Conservation (phyloP, 768 basidiomycete species). For the Saitozyma sp. region DNA sequence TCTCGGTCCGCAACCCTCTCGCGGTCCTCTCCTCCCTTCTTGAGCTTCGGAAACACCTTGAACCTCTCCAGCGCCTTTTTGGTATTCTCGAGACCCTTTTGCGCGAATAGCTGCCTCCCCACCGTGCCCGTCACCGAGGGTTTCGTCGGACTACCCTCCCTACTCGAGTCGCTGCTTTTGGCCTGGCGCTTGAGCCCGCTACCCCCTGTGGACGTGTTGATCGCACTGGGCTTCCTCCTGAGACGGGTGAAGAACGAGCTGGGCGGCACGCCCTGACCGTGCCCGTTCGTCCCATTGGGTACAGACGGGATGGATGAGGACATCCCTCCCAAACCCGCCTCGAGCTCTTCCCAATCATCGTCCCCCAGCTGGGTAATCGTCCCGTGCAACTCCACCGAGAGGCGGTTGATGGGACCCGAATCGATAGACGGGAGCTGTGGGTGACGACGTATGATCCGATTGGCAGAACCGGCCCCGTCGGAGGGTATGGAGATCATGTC, state of each 20-base stretch:
- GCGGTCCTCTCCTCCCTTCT: neutral
- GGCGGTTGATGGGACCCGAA: constrained; percentile 18
- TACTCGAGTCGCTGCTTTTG: neutral
- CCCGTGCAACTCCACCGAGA: constrained; percentile 39
- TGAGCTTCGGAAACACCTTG: constrained; percentile 23
- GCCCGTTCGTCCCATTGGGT: constrained; percentile 19
- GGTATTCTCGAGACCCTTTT: constrained; percentile 18
- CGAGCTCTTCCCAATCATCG: constrained; percentile 45
- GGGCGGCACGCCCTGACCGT: constrained; percentile 1
- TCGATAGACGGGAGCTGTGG: constrained; percentile 21
- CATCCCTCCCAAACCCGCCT: neutral
- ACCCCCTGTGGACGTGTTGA: constrained; percentile 11
- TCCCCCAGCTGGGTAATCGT: constrained; percentile 35
- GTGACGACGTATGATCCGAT: constrained; percentile 32
- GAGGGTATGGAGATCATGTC: constrained; percentile 38
- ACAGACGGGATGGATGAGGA: constrained; percentile 10
- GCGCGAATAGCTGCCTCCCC: neutral
- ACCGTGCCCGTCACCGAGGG: no score
- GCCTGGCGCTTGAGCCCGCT: constrained; percentile 7
- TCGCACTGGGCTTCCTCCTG: constrained; percentile 11
- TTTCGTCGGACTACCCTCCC: constrained; percentile 16
- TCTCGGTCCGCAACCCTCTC: neutral
- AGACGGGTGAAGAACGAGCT: constrained; percentile 26
- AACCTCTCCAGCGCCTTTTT: constrained; percentile 30
- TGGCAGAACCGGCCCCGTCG: constrained; percentile 18